Percentiles rank a stretch among this genome's conserved stretches.
These are phyloP conservation scores for Venturia nashicola DNA, from an alignment of 2,329 filamentous ascomycete species.

Conservation along the genomic window DNA sequence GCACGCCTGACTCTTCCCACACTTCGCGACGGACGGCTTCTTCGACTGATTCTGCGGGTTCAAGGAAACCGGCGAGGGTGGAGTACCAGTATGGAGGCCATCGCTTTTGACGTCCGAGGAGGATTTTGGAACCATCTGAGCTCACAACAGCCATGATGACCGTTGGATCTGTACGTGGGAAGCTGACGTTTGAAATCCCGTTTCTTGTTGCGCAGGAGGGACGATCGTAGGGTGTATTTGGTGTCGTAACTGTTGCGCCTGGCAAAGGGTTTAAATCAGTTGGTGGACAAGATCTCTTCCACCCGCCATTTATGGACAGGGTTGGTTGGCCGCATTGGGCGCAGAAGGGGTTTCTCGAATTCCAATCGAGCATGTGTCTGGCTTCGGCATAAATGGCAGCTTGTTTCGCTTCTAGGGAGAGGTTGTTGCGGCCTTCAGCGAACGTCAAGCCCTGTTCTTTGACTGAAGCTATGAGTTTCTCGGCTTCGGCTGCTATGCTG, in stretches of 20 bases:
- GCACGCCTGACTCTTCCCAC: slow-evolving; percentile 37
- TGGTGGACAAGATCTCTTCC: slow-evolving; percentile 68
- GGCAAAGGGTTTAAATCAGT: slow-evolving; percentile 43
- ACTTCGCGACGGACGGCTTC: slow-evolving; percentile 39
- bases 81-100: slow-evolving; percentile 82
- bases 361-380: slow-evolving; percentile 86
- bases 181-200: slow-evolving; percentile 80
- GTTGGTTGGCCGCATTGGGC: slow-evolving; percentile 77
- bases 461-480: slow-evolving; percentile 45
- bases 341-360: slow-evolving; percentile 83
- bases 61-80: slow-evolving; percentile 53
- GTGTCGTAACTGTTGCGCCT: slow-evolving; percentile 22
- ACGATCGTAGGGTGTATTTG: slow-evolving; percentile 37
- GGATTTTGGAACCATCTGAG: slow-evolving; percentile 59
- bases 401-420: slow-evolving; percentile 52
- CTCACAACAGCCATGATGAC: slow-evolving; percentile 92
- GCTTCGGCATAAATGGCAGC: slow-evolving; percentile 87
- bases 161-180: slow-evolving; percentile 85
- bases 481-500: slow-evolving; percentile 48
- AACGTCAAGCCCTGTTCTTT: slow-evolving; percentile 54
- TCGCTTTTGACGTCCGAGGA: slow-evolving; percentile 74
- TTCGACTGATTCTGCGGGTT: slow-evolving; percentile 38
- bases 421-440: slow-evolving; percentile 50
- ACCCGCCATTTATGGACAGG: slow-evolving; percentile 64
- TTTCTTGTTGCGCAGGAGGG: slow-evolving; percentile 68